A percentile compares a stretch with the other conserved stretches of the same genome.
phyloP scores from a whole-genome alignment of 768 basidiomycete species.

The Mycena crocata region DNA sequence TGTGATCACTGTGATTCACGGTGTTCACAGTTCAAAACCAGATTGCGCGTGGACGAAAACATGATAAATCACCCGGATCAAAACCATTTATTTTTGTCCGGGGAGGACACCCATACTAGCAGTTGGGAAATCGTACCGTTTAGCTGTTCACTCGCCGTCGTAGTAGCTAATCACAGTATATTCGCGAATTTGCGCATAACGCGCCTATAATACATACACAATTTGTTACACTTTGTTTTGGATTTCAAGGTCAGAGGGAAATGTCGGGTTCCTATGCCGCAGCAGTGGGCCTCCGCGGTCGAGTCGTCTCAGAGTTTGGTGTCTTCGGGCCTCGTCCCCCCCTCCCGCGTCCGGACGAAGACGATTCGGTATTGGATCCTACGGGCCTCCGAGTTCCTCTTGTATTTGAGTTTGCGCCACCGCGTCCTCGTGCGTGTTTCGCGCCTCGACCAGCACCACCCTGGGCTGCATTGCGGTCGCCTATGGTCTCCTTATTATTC shows the following conservation, averaged over 20 bases:
- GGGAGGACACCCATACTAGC: too few species aligned
- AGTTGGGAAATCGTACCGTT: too few species aligned
- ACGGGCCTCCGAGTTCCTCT: slow-evolving; percentile 19
- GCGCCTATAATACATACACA: slow-evolving; percentile 17
- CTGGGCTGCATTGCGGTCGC: slow-evolving; percentile 9
- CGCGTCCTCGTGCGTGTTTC: slow-evolving; percentile 26
- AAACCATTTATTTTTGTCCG: too few species aligned
- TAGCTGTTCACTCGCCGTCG: too few species aligned
- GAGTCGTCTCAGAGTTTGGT: slow-evolving; percentile 9
- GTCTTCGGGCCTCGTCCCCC: slow-evolving; percentile 22
- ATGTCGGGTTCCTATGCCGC: not conserved
- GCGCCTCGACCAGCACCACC: slow-evolving; percentile 12
- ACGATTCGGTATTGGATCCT: slow-evolving; percentile 22
- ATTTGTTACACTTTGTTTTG: slow-evolving; percentile 16
- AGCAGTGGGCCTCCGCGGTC: slow-evolving; percentile 16
- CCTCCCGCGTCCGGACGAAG: slow-evolving; percentile 24
- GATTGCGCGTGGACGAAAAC: too few species aligned
- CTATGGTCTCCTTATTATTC: slow-evolving; percentile 18
- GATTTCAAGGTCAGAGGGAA: not conserved
- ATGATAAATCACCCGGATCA: too few species aligned
- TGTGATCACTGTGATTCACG: too few species aligned
- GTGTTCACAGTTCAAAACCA: too few species aligned
- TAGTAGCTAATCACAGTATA: slow-evolving; percentile 1
- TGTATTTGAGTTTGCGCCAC: slow-evolving; percentile 16
- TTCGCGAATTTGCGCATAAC: slow-evolving; percentile 14